Evolutionary conservation across 768 basidiomycete genomes (phyloP).

Genomic region (Pulveroboletus sp.): DNA sequence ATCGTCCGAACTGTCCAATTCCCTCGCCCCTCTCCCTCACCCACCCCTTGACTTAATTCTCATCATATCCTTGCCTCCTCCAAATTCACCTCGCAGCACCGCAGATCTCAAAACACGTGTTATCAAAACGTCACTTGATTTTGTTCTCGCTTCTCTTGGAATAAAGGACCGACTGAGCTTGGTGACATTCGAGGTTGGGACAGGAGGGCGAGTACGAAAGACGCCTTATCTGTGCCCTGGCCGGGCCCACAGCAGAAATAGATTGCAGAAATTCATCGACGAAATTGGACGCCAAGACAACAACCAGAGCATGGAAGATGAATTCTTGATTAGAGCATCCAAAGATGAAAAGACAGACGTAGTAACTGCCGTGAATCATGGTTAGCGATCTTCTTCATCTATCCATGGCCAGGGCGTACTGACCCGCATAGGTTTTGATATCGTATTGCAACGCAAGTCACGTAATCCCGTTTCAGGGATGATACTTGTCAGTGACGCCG

Average conservation of each 20-base stretch:
- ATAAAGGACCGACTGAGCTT: slow-evolving; percentile 78
- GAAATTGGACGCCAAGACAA: slow-evolving; percentile 47
- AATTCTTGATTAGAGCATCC: slow-evolving; percentile 62
- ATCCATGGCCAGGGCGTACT: neutral
- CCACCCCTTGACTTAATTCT: slow-evolving; percentile 90
- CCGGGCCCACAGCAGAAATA: slow-evolving; percentile 58
- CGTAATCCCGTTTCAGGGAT: slow-evolving; percentile 89
- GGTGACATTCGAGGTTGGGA: slow-evolving; percentile 89
- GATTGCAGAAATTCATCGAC: slow-evolving; percentile 77
- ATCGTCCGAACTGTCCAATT: slow-evolving; percentile 73
- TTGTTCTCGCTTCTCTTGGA: slow-evolving; percentile 72
- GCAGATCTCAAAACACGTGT: slow-evolving; percentile 85
- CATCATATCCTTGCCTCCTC: slow-evolving; percentile 81
- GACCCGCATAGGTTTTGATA: slow-evolving; percentile 65
- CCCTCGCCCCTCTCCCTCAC: slow-evolving; percentile 75
- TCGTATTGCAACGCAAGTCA: slow-evolving; percentile 89
- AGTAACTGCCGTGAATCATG: slow-evolving; percentile 97
- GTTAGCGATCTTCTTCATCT: slow-evolving; percentile 33
- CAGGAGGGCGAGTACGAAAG: slow-evolving; percentile 76
- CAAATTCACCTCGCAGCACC: slow-evolving; percentile 65
- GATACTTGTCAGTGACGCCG: slow-evolving; percentile 87
- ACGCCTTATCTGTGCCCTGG: slow-evolving; percentile 88
- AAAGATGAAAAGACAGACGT: slow-evolving; percentile 96
- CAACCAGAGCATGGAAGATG: slow-evolving; percentile 50
- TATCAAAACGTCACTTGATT: slow-evolving; percentile 84